Percentiles rank a stretch among this genome's conserved stretches.
These are phyloP conservation scores for Mycena maculata DNA, from an alignment of 768 basidiomycete species.

Conservation along the genomic window DNA sequence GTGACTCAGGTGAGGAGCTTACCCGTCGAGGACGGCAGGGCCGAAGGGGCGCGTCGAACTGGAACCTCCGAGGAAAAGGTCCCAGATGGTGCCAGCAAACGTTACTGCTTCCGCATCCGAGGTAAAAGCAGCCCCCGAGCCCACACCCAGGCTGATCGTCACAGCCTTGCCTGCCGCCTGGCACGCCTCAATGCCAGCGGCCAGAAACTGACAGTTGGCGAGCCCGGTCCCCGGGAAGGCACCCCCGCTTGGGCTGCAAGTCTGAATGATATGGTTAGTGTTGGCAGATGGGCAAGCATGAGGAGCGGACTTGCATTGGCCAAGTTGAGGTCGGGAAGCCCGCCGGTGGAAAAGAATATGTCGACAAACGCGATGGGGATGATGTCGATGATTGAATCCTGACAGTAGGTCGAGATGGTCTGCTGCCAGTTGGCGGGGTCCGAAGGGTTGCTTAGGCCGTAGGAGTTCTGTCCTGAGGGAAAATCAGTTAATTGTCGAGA, in stretches of 20 bases:
- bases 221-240: slow-evolving; percentile 71
- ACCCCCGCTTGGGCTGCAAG: slow-evolving; percentile 60
- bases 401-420: slow-evolving; percentile 62
- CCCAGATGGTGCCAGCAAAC: slow-evolving; percentile 75
- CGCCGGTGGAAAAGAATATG: slow-evolving; percentile 21
- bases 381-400: too few species aligned
- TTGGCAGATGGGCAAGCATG: not conserved
- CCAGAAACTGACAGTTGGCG: slow-evolving; percentile 73
- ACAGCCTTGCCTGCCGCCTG: slow-evolving; percentile 71
- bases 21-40: slow-evolving; percentile 77
- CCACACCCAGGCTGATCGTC: slow-evolving; percentile 65
- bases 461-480: slow-evolving; percentile 68
- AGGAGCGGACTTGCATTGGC: slow-evolving; percentile 26
- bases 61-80: slow-evolving; percentile 68
- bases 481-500: not conserved
- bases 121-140: slow-evolving; percentile 62
- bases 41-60: slow-evolving; percentile 71
- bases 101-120: slow-evolving; percentile 62
- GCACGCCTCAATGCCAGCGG: slow-evolving; percentile 71
- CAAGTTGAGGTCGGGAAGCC: slow-evolving; percentile 32
- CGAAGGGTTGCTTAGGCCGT: slow-evolving; percentile 60
- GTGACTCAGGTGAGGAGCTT: slow-evolving; percentile 23
- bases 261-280: too few species aligned
- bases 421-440: slow-evolving; percentile 62
- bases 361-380: slow-evolving; percentile 29